A percentile compares a stretch with the other conserved stretches of the same genome.
Conservation (phyloP, 2,329 filamentous ascomycete genomes). For the Aspergillus novoparasiticus region DNA sequence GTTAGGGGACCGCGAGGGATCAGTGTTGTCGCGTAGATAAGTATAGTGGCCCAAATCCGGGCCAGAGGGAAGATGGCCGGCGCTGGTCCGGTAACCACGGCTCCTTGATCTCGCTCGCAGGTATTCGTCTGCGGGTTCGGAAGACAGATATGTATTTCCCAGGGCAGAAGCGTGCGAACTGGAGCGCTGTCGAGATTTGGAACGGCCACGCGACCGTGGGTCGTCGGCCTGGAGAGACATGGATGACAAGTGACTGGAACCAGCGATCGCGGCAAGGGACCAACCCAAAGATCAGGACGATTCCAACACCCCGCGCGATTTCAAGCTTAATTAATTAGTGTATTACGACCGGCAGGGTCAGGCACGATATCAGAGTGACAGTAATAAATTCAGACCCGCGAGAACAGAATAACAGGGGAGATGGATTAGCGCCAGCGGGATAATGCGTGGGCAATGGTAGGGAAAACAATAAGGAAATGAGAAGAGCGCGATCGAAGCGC, state of each 20-base stretch:
- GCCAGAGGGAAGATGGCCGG: constrained; percentile 24
- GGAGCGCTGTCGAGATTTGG: constrained; percentile 49
- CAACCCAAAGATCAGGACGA: neutral
- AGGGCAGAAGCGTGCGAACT: constrained; percentile 43
- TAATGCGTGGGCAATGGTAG: neutral
- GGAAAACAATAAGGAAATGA: neutral
- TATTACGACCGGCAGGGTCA: neutral
- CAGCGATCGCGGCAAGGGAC: constrained; percentile 3
- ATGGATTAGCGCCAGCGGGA: neutral
- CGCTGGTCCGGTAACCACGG: constrained; percentile 21
- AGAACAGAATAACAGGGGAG: neutral
- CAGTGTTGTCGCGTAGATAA: constrained; percentile 22
- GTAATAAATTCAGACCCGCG: neutral
- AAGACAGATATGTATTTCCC: constrained; percentile 32
- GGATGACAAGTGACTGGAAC: constrained; percentile 12
- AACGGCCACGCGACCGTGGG: constrained; percentile 47
- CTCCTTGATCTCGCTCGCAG: constrained; percentile 24
- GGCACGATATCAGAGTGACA: neutral
- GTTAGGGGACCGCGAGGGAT: constrained; percentile 23
- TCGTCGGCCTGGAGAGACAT: constrained; percentile 45
- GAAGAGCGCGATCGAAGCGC: neutral
- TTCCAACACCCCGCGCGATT: neutral
- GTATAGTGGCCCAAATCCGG: constrained; percentile 27
- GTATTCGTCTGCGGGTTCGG: constrained; percentile 31
- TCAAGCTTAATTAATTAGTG: neutral